A percentile compares a stretch with the other conserved stretches of the same genome.
These are phyloP conservation scores for Prunus fruticosa DNA, from an alignment of 306 rosid genomes.

Conservation along the genomic window DNA sequence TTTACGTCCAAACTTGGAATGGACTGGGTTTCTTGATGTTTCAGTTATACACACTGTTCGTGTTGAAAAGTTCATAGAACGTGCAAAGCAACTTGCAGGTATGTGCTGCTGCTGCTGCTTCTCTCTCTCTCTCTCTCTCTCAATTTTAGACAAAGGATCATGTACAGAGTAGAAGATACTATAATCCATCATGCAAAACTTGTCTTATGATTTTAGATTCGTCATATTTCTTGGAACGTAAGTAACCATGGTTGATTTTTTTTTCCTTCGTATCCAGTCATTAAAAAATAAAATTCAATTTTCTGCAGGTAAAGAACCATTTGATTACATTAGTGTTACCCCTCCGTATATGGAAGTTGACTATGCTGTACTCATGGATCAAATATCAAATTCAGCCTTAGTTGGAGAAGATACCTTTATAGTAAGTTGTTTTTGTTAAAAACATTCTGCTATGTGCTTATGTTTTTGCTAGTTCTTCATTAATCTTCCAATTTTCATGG, in stretches of 20 bases:
- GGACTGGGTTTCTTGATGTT: constrained; percentile 77
- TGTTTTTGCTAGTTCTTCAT: constrained; percentile 16
- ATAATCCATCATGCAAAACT: background rate
- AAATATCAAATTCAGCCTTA: constrained; percentile 69
- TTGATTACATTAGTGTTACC: constrained; percentile 93
- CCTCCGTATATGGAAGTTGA: constrained; percentile 92
- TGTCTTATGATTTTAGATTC: background rate
- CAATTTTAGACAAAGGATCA: background rate
- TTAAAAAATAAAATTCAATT: constrained; percentile 10
- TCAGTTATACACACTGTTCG: constrained; percentile 75
- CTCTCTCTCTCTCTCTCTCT: constrained; percentile 6
- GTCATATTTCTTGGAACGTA: background rate
- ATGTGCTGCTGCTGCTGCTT: constrained; percentile 17
- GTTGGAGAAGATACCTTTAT: constrained; percentile 77
- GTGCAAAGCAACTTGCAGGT: constrained; percentile 73
- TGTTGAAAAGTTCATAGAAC: constrained; percentile 84
- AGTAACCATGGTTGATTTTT: background rate
- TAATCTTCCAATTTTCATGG: constrained; percentile 11
- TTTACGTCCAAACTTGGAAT: constrained; percentile 74
- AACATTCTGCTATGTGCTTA: constrained; percentile 7
- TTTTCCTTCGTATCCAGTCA: background rate
- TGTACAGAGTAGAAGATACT: background rate
- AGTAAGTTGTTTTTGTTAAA: constrained; percentile 40
- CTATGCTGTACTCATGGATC: constrained; percentile 67
- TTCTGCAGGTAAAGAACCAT: constrained; percentile 60